phyloP scores from a whole-genome alignment of 345 rosid species.

The Syzygium jambos region DNA sequence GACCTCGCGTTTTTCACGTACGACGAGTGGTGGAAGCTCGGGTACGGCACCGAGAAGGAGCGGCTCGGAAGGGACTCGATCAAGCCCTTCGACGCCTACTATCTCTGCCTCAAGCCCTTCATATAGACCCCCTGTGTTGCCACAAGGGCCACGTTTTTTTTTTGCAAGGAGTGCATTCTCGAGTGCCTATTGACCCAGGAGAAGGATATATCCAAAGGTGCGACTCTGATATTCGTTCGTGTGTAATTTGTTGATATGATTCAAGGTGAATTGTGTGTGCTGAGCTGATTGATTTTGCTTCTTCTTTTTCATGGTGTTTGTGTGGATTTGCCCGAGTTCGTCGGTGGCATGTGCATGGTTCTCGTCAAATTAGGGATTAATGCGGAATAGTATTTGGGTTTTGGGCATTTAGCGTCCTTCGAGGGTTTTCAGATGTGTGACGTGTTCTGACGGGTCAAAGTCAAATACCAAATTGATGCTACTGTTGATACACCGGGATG shows the following conservation, averaged over 20 bases:
- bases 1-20: conserved; percentile 96
- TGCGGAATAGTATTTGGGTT: no score
- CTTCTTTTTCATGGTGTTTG: no score
- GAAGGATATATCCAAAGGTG: conserved; percentile 81
- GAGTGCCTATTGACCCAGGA: conserved; percentile 78
- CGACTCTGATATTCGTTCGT: no score
- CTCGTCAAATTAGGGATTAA: no score
- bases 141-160: conserved; percentile 83
- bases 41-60: conserved; percentile 95
- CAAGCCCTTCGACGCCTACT: conserved; percentile 92
- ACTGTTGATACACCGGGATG: no score
- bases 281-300: no score
- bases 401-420: background rate
- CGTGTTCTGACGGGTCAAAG: background rate
- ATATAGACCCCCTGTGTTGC: conserved; percentile 88
- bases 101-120: conserved; percentile 86
- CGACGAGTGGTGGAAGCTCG: conserved; percentile 91
- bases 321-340: no score
- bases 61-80: conserved; percentile 89
- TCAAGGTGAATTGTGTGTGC: no score
- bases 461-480: background rate
- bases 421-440: background rate
- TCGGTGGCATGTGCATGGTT: no score
- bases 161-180: conserved; percentile 88
- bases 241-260: no score